These are phyloP conservation scores for Coprinopsis sp. DNA, from an alignment of 768 basidiomycete genomes.

Conservation along the genomic window DNA sequence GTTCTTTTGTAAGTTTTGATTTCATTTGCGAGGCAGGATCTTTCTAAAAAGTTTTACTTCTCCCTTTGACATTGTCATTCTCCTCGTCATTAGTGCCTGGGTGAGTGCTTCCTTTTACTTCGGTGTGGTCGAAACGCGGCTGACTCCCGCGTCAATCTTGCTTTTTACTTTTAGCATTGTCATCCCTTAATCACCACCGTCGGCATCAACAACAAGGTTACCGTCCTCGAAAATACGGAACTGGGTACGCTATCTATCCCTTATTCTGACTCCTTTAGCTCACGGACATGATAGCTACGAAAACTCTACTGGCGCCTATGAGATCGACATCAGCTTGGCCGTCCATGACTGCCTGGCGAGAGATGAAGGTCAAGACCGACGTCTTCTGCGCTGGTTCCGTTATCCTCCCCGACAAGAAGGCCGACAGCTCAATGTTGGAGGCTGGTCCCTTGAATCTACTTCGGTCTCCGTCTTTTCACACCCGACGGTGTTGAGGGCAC, in stretches of 20 bases:
- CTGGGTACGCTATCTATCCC: slow-evolving; percentile 34
- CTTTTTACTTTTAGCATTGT: slow-evolving; percentile 42
- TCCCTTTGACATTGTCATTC: neutral
- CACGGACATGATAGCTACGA: slow-evolving; percentile 28
- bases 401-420: slow-evolving; percentile 72
- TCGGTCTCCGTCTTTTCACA: slow-evolving; percentile 66
- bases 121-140: too few relatives aligned
- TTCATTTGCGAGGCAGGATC: neutral
- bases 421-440: slow-evolving; percentile 62
- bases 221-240: slow-evolving; percentile 75
- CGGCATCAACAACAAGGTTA: slow-evolving; percentile 77
- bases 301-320: slow-evolving; percentile 76
- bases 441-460: slow-evolving; percentile 72
- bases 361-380: slow-evolving; percentile 72
- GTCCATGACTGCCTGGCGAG: slow-evolving; percentile 59
- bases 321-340: slow-evolving; percentile 63
- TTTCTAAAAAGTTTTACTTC: neutral
- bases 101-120: slow-evolving; percentile 26
- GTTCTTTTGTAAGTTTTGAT: slow-evolving; percentile 41
- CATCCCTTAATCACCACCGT: slow-evolving; percentile 73
- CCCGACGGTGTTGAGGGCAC: slow-evolving; percentile 65
- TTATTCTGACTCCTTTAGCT: neutral
- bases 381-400: slow-evolving; percentile 77
- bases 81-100: slow-evolving; percentile 37
- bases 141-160: neutral